Percentiles rank a stretch among this genome's conserved stretches.
Conservation (phyloP, 1,139 yeast species). For the Geotrichum candidum region DNA sequence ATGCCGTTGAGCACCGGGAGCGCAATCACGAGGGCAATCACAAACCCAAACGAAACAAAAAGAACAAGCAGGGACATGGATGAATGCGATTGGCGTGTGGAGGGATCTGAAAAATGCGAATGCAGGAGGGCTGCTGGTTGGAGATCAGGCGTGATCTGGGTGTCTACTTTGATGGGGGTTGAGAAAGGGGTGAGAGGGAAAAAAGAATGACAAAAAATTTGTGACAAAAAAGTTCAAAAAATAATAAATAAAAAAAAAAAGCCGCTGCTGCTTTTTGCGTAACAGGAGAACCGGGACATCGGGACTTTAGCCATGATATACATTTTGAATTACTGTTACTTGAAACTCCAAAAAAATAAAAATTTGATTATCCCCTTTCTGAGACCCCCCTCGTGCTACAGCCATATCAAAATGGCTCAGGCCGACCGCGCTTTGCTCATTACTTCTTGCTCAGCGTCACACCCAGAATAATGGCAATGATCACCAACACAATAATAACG, state of each 20-base stretch:
- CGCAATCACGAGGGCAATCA: conserved; percentile 12
- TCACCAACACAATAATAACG: conserved; percentile 56
- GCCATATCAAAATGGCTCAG: neutral
- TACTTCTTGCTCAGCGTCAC: neutral
- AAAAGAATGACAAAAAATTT: too few relatives aligned
- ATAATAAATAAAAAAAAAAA: too few relatives aligned
- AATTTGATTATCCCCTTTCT: too few relatives aligned
- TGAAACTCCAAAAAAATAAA: neutral
- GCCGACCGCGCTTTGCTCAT: neutral
- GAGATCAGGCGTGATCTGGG: neutral
- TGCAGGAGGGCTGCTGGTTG: neutral
- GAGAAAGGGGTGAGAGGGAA: neutral
- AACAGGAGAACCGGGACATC: neutral
- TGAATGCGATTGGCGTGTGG: too few relatives aligned
- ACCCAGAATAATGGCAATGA: conserved; percentile 54
- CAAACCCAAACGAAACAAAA: conserved; percentile 4
- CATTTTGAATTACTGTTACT: too few relatives aligned
- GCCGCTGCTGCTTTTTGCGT: neutral
- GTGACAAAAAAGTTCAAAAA: too few relatives aligned
- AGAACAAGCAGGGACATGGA: conserved; percentile 11
- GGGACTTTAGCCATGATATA: neutral
- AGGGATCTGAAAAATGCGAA: too few relatives aligned
- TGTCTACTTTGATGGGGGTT: neutral
- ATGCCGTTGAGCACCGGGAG: conserved; percentile 16
- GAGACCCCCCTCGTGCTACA: too few relatives aligned